Evolutionary conservation across 139 green algal genomes (phyloP), one percentile per base, ranked within the genome.

Genomic region (Tetradesmus lagerheimii): DNA sequence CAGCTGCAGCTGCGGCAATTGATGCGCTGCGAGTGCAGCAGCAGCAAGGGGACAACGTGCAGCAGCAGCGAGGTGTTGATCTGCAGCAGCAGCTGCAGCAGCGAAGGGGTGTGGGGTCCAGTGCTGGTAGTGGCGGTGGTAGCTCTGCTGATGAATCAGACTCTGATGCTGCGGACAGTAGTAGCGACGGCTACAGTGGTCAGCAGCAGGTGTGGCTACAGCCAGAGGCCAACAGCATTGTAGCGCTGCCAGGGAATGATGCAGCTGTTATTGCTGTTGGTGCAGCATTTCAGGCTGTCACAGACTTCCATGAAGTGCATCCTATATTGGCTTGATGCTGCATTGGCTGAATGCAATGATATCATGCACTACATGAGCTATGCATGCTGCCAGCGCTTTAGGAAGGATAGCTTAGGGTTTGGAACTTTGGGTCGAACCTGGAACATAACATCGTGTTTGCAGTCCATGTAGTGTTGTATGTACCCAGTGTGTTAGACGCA

Each of bases 261-360:
- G 85, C 71, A 16, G 41, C 45, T 43, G 85, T 50, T 2, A 64
- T 89, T 35, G 67, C 41, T 23, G 43, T 83, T 15, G 85, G 66
- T 20, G 85, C 71, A 12, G 85, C 85, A 15, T 83, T 89, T n/a
- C 85, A 89, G 71, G 38, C 66, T 20, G 71, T 81, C 1, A 83
- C 85, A 16, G 41, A 29, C 29, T n/a, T 47, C 37, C 85, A 89
- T 38, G 35, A 81, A 15, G 41, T 41, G 39, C 85, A 64, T 62
- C 85, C 85, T 4, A 71, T n/a, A 34, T 34, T 86, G 4, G 57
- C 25, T 1, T 71, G 57, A 71, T 3, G 53, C 25, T 66, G 43
- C 43, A 50, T 50, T 15, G 43, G 43, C 53, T 25, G 15, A 6
- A 3, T 66, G 18, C 53, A 23, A 25, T 25, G 15, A 15, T 66